Base-by-base conservation (phyloP, 1,139 yeast genomes). In the Martiniozyma asiatica region DNA sequence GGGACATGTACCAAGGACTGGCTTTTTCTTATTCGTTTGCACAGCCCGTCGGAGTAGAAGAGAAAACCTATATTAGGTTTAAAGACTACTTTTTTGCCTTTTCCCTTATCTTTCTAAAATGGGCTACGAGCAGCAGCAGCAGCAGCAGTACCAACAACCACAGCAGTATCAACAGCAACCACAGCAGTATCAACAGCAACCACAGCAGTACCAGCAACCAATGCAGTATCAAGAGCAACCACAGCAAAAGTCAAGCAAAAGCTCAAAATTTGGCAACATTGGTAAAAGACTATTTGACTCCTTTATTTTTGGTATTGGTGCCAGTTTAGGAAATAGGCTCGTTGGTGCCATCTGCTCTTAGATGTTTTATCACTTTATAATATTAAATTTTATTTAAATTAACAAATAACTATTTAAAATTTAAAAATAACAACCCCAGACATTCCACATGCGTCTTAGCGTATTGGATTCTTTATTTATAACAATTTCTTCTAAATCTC, bases 301-400 rank as follows among this genome's bases (percentile, higher is more conserved):
- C 2, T 32, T 38, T 6, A 32, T 39, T n/a, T 39, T 39, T 19
- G 42, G 42, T 23, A 30, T 27, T 7, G 42, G 42, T 27, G 42
- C 42, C 17, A 23, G 36, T 5, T 37, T 38, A 9, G 42, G 42
- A 14, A 35, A 21, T 11, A 37, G 25, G 30, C 19, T 38, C 5
- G 25, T 38, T 14, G 21, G 25, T 15, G 19, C 40, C 7, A 33
- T 38, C 12, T 38, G 41, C 22, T 29, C 35, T 5, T 37, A 26
- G 22, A 12, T 11, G n/a, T n/a, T 20, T 13, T 11, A 11, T 10
- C 24, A 9, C 16, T 14, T 15, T 21, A n/a, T n/a, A n/a, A n/a
- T n/a, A n/a, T n/a, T n/a, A n/a, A n/a, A n/a, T n/a, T n/a, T n/a
- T n/a, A n/a, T n/a, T n/a, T n/a, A n/a, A n/a, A n/a, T n/a, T n/a